Base-by-base conservation (phyloP, 192 early-diverging fungal genomes). In the Mortierella alpina region DNA sequence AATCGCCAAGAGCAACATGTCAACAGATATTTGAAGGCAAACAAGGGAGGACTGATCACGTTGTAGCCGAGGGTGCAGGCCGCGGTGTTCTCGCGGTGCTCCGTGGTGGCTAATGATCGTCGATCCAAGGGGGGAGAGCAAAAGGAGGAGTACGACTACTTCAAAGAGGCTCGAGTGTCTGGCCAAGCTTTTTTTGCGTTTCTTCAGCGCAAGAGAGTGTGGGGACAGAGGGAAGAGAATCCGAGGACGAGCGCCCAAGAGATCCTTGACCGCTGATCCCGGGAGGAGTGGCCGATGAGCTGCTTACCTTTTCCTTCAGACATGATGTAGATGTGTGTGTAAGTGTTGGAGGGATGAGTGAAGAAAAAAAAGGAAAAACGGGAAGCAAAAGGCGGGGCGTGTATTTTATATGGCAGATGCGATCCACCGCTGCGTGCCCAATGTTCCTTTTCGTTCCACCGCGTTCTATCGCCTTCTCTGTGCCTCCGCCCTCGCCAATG, bases 271-370 rank as follows among this genome's bases (percentile, higher is more conserved):
- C 18, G 57, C 17, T 40, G 12, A 39, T 18, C 31, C 23, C 17
- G 31, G 23, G 31, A 9, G 40, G 39, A 14, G 15, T 12, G 22
- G 47, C 14, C 10, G 51, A 55, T 49, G 52, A 66, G 31, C 31
- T 60, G 40, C 75, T 78, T 80, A 80, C 77, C 77, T 80, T 80
- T 80, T 80, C 77, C 77, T 80, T 68, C 70, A 68, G 77, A 72
- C 77, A 80, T 80, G 69, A 71, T 80, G 77, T 79, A 40, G 17
- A 22, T 67, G 59, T 11, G 59, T 48, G 40, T 65, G 50, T 61
- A 59, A 68, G 60, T 55, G 53, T 53, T 54, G 57, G 53, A 65
- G 17, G 59, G 39, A 51, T 11, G 45, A 59, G 64, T 55, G 63
- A 65, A 52, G 59, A 62, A 71, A 70, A 63, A 63, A 78, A 71